Evolutionary conservation across 2,329 filamentous ascomycete genomes (phyloP).

Genomic region (Diaporthe capsici): DNA sequence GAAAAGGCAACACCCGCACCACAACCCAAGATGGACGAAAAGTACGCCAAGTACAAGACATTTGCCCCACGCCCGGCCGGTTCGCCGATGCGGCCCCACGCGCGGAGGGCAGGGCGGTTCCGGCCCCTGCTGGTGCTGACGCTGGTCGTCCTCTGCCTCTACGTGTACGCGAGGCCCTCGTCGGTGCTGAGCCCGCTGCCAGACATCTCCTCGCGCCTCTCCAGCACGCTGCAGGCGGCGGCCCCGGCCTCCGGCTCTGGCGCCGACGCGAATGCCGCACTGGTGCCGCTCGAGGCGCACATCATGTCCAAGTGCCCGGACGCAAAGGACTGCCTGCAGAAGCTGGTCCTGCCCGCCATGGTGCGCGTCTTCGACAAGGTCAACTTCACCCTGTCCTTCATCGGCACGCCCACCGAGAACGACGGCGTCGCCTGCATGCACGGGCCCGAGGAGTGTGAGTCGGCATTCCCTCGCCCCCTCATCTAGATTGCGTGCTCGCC

Average conservation of each 20-base stretch:
- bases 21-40: slow-evolving; percentile 37
- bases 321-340: slow-evolving; percentile 84
- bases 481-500: not conserved
- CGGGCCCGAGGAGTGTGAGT: slow-evolving; percentile 82
- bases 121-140: slow-evolving; percentile 36
- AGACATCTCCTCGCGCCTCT: slow-evolving; percentile 39
- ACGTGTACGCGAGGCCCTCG: slow-evolving; percentile 35
- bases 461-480: not conserved
- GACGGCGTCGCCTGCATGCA: slow-evolving; percentile 92
- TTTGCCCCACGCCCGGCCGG: slow-evolving; percentile 24
- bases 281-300: slow-evolving; percentile 89
- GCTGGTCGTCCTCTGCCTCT: slow-evolving; percentile 39
- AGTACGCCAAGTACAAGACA: slow-evolving; percentile 31
- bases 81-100: slow-evolving; percentile 33
- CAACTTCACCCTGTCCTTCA: slow-evolving; percentile 91
- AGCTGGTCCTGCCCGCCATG: slow-evolving; percentile 90
- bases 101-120: slow-evolving; percentile 33
- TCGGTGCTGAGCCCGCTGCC: slow-evolving; percentile 38
- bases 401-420: slow-evolving; percentile 83
- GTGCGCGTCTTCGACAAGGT: slow-evolving; percentile 85
- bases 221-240: slow-evolving; percentile 16
- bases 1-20: not conserved
- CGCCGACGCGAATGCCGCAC: slow-evolving; percentile 40
- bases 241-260: slow-evolving; percentile 2
- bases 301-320: slow-evolving; percentile 99